Evolutionary conservation across 2,329 filamentous ascomycete genomes (phyloP).

Genomic region (Raffaelea deltoideospora): DNA sequence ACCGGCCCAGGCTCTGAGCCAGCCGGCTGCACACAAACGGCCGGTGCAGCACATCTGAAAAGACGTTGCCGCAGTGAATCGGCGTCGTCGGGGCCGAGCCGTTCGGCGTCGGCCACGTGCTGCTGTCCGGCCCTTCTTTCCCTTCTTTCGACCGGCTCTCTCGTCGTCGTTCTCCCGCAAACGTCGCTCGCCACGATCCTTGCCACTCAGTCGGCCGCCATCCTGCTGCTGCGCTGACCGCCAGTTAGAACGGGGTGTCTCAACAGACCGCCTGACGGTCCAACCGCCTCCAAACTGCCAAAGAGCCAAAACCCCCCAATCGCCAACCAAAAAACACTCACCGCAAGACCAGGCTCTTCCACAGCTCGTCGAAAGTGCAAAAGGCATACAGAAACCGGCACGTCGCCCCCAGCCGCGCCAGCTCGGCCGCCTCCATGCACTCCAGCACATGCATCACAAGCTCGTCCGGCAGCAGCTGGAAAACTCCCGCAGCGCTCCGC

Average conservation of each 20-base stretch:
- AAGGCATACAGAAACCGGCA: slow-evolving; percentile 83
- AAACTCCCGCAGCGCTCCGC: slow-evolving; percentile 47
- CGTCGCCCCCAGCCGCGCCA: slow-evolving; percentile 56
- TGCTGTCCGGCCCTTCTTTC: too few relatives aligned
- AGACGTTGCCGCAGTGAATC: slow-evolving; percentile 64
- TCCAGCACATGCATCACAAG: slow-evolving; percentile 63
- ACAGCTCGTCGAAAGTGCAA: slow-evolving; percentile 69
- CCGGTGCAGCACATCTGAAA: slow-evolving; percentile 78
- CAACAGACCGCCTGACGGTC: too few relatives aligned
- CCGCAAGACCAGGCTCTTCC: slow-evolving; percentile 74
- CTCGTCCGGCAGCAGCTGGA: slow-evolving; percentile 65
- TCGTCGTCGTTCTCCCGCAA: slow-evolving; percentile 28
- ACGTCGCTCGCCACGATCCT: slow-evolving; percentile 73
- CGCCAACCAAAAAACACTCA: slow-evolving; percentile 47
- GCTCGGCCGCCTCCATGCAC: slow-evolving; percentile 45
- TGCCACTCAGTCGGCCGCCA: slow-evolving; percentile 47
- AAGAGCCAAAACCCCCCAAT: too few relatives aligned
- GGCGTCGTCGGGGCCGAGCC: slow-evolving; percentile 34
- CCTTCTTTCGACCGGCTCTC: too few relatives aligned
- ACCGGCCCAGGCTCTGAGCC: slow-evolving; percentile 47
- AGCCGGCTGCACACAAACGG: slow-evolving; percentile 83
- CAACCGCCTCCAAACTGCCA: too few relatives aligned
- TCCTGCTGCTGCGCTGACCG: slow-evolving; percentile 1
- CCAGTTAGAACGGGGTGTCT: too few relatives aligned
- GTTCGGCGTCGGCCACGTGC: slow-evolving; percentile 11